These are phyloP conservation scores for Wickerhamiella azyma DNA, from an alignment of 805 yeast species.

Conservation along the genomic window DNA sequence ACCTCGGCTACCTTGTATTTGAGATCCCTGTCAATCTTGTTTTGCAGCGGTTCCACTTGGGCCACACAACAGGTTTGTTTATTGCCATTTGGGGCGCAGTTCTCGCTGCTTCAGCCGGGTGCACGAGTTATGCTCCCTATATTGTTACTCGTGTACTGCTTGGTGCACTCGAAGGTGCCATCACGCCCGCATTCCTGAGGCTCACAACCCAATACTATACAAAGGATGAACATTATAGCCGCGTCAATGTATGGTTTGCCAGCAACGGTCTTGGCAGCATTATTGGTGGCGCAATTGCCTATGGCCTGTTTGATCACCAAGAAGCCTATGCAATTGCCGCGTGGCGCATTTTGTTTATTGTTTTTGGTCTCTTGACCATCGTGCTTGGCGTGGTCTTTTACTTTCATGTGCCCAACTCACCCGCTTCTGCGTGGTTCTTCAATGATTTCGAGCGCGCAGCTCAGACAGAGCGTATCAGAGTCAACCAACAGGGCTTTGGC, in stretches of 20 bases:
- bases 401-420: constrained; percentile 38
- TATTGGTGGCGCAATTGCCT: constrained; percentile 36
- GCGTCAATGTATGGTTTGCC: constrained; percentile 33
- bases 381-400: constrained; percentile 21
- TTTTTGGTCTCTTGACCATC: constrained; percentile 43
- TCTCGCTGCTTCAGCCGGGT: constrained; percentile 33
- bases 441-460: constrained; percentile 33
- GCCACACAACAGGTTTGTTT: constrained; percentile 33
- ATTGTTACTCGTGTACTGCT: constrained; percentile 34
- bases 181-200: constrained; percentile 44
- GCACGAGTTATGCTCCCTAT: constrained; percentile 32
- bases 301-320: constrained; percentile 26
- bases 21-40: constrained; percentile 36
- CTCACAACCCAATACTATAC: constrained; percentile 48
- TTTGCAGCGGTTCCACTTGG: constrained; percentile 44
- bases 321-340: constrained; percentile 23
- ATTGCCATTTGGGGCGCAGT: constrained; percentile 37
- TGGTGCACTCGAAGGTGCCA: constrained; percentile 39
- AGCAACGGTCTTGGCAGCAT: constrained; percentile 33
- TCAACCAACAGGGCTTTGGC: constrained; percentile 45
- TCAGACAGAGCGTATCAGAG: constrained; percentile 40
- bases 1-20: constrained; percentile 49
- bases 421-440: constrained; percentile 35
- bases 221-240: constrained; percentile 31
- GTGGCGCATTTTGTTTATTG: constrained; percentile 45